Evolutionary conservation across 2,329 filamentous ascomycete genomes (phyloP), one percentile per base, ranked within the genome.

Genomic region (Emmonsiellopsis sp.): DNA sequence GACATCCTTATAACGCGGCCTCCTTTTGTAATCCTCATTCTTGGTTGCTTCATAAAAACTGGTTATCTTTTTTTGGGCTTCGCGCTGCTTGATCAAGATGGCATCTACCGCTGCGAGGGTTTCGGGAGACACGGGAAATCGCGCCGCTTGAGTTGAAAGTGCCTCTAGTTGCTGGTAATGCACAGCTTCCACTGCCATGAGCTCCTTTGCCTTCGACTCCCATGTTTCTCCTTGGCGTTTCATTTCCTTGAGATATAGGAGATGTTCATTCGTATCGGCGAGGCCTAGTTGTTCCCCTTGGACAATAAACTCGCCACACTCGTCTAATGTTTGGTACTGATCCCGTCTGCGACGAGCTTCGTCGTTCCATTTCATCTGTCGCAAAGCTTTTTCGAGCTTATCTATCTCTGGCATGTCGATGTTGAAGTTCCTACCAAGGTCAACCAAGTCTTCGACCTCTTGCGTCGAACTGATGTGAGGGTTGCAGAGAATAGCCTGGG

Each of bases 121-220:
- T 35, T 91, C 86, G 3, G 83, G 76, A 1, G 87, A 87, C 16
- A 97, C 91, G 0, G 93, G 92, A 15, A 96, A 77, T 5, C 79
- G 79, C 35, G 83, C 76, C 1, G 91, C 91, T 71, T 97, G 92
- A 49, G 83, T 82, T 1, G 90, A 94, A 5, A 98, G 76, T 0
- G 92, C 89, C 68, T 97, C 93, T 0, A 98, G 80, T 67, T 98
- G 93, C 51, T 91, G 88, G 64, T 95, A 97, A 70, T 97, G 90
- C 9, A 97, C 86, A 42, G 86, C 79, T 64, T 97, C 92, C 7
- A 90, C 90, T n/a, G 84, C 81, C 72, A 97, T 94, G 51, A 98
- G 77, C 67, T 98, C 92, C 63, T 87, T 87, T 2, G 90, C 92
- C 70, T 96, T 97, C 47, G 82, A 79, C 73, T 97, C 93, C 93